Conservation (phyloP, 306 rosid genomes). For the Acacia confusa region DNA sequence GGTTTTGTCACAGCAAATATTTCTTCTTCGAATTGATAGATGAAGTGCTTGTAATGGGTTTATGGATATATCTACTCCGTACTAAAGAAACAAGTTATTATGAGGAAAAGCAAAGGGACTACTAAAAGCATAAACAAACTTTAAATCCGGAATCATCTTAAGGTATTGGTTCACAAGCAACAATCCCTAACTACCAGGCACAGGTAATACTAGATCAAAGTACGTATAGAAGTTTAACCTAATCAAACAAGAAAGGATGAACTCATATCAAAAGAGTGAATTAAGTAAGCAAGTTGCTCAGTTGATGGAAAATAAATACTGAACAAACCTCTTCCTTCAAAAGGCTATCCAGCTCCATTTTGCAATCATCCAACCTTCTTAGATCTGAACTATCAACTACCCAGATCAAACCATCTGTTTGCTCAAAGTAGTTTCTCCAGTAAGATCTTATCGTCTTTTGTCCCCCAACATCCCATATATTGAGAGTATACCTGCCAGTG, state of each 20-base stretch:
- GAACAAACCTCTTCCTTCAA: constrained; percentile 81
- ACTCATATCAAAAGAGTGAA: not conserved
- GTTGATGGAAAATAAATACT: not conserved
- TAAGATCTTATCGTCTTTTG: constrained; percentile 91
- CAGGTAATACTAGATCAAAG: not conserved
- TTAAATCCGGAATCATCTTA: not conserved
- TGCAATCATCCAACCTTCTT: constrained; percentile 76
- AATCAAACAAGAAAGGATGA: not conserved
- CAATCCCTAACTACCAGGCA: not conserved
- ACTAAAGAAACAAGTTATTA: constrained; percentile 8
- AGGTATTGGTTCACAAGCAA: not conserved
- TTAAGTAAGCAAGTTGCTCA: not conserved
- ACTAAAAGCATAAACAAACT: not conserved
- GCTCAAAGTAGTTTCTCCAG: constrained; percentile 94
- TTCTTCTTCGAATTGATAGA: not conserved
- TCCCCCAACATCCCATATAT: constrained; percentile 85
- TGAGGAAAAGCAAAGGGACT: constrained; percentile 11
- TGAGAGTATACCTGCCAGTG: constrained; percentile 71
- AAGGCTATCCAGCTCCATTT: constrained; percentile 78
- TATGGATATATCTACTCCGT: not conserved
- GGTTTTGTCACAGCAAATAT: not conserved
- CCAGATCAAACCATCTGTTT: constrained; percentile 92
- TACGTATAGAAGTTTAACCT: constrained; percentile 4
- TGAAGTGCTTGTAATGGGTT: not conserved
- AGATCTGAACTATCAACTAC: constrained; percentile 44